Conservation (phyloP, 2,329 filamentous ascomycete genomes). For the Pestalotiopsis sp. region DNA sequence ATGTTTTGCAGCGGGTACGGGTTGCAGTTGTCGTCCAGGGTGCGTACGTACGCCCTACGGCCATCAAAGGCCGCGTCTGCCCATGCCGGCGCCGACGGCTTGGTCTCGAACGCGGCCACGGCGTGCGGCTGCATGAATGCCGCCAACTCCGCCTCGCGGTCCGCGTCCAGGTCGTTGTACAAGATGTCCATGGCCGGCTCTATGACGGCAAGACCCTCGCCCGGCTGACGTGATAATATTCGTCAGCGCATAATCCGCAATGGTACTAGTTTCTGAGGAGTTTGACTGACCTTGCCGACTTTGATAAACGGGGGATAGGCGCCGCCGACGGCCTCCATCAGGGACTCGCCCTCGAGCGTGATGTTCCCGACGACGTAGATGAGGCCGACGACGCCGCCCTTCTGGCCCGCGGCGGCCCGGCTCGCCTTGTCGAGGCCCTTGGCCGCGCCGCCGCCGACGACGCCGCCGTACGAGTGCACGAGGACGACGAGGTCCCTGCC, state of each 20-base stretch:
- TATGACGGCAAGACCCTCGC: conserved; percentile 20
- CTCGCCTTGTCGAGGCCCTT: conserved; percentile 25
- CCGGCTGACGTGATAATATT: conserved; percentile 10
- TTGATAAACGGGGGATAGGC: conserved; percentile 25
- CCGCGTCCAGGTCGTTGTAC: conserved; percentile 24
- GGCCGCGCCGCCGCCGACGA: conserved; percentile 25
- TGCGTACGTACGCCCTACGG: conserved; percentile 22
- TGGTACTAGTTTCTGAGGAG: background rate
- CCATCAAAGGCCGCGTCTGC: conserved; percentile 21
- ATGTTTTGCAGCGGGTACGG: conserved; percentile 21
- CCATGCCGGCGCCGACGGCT: conserved; percentile 22
- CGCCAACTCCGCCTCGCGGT: conserved; percentile 15
- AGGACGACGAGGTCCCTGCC: conserved; percentile 24
- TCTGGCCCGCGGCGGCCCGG: conserved; percentile 16
- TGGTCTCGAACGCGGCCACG: conserved; percentile 22
- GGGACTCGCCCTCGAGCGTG: conserved; percentile 20
- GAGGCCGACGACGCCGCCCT: conserved; percentile 19
- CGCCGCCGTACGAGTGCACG: conserved; percentile 27
- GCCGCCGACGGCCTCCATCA: conserved; percentile 18
- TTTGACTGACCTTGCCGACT: conserved; percentile 11
- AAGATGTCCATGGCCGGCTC: conserved; percentile 24
- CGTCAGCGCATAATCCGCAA: background rate
- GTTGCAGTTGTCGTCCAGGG: conserved; percentile 23
- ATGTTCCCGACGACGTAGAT: conserved; percentile 24
- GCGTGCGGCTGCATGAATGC: conserved; percentile 20